These are phyloP conservation scores for Extremus antarcticus DNA, from an alignment of 495 filamentous ascomycete genomes.

Conservation along the genomic window DNA sequence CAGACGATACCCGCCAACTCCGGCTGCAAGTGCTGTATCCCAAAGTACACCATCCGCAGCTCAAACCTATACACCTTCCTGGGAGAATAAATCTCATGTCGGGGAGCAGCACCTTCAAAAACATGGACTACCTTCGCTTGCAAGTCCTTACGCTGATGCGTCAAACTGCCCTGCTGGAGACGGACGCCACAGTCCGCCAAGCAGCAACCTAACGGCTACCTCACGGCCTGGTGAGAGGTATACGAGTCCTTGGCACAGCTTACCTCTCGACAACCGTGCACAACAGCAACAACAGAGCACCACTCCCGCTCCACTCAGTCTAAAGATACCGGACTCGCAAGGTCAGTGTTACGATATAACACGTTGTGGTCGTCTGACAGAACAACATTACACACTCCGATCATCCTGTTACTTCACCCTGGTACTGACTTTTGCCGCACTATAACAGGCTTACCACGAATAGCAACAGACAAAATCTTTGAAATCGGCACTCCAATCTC, in stretches of 20 bases:
- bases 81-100: neutral
- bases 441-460: neutral
- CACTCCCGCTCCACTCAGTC: neutral
- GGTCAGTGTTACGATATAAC: too few relatives aligned
- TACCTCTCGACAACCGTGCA: neutral
- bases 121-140: neutral
- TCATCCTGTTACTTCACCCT: neutral
- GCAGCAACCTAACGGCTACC: slow-evolving; percentile 9
- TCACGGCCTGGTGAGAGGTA: slow-evolving; percentile 5
- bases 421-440: neutral
- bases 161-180: neutral
- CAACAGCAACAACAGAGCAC: neutral
- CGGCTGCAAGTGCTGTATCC: neutral
- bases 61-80: neutral
- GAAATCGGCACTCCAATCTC: neutral
- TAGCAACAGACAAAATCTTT: neutral
- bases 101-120: neutral
- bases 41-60: neutral
- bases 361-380: too few relatives aligned
- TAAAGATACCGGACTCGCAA: neutral
- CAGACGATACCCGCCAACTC: neutral
- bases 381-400: neutral
- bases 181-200: slow-evolving; percentile 10
- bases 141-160: neutral
- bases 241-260: slow-evolving; percentile 4